These are phyloP conservation scores for Tricholoma terreum DNA, from an alignment of 768 basidiomycete genomes.

Conservation along the genomic window DNA sequence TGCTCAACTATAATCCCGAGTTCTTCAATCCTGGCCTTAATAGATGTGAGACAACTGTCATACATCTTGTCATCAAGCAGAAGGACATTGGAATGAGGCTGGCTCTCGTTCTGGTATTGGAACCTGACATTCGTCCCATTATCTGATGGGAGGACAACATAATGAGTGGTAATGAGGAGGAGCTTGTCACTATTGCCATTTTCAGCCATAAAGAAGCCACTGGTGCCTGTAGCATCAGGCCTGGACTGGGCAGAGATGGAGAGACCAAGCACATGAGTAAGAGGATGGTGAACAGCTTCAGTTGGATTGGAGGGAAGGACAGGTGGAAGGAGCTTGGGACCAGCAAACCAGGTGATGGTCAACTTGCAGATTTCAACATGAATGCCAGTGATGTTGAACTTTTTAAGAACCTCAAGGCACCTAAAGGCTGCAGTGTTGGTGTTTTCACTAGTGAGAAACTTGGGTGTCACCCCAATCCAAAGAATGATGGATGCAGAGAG, in stretches of 20 bases:
- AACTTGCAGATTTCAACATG: neutral
- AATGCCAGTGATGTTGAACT: neutral
- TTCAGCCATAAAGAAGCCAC: slow-evolving; percentile 31
- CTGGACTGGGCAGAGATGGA: slow-evolving; percentile 23
- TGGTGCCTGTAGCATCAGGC: slow-evolving; percentile 27
- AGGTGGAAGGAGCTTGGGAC: neutral
- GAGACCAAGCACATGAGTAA: neutral
- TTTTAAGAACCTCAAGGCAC: neutral
- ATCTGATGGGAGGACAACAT: no score
- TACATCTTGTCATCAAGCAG: slow-evolving; percentile 22
- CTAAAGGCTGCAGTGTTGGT: neutral
- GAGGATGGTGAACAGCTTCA: neutral
- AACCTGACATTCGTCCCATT: slow-evolving; percentile 18
- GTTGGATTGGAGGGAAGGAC: neutral
- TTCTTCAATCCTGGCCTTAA: slow-evolving; percentile 13
- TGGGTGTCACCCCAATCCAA: slow-evolving; percentile 32
- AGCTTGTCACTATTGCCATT: slow-evolving; percentile 20
- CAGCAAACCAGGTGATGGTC: neutral
- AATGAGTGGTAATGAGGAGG: no score
- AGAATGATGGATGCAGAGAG: slow-evolving; percentile 21
- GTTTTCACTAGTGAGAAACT: neutral
- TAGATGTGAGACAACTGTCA: slow-evolving; percentile 9
- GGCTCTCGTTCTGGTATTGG: slow-evolving; percentile 10
- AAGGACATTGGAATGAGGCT: slow-evolving; percentile 20
- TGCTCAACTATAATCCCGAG: neutral